Evolutionary conservation across 306 rosid genomes (phyloP).

Genomic region (Benincasa hispida): DNA sequence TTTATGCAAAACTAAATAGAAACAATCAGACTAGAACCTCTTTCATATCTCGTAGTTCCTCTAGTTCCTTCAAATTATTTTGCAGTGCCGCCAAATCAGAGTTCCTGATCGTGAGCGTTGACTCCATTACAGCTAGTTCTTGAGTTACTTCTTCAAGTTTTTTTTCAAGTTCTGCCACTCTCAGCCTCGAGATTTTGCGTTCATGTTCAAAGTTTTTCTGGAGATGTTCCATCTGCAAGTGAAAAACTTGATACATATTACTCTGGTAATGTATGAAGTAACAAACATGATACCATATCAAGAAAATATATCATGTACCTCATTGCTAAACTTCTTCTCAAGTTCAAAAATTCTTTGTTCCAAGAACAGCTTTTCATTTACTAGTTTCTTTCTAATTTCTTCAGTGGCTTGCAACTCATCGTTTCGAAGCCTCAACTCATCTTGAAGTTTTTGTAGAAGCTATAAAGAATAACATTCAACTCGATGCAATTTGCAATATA

Average conservation of each 20-base stretch:
- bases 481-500: neutral
- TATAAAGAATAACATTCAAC: conserved; percentile 13
- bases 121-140: conserved; percentile 40
- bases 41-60: conserved; percentile 93
- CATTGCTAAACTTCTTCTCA: conserved; percentile 51
- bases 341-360: conserved; percentile 42
- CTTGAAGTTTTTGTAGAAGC: conserved; percentile 51
- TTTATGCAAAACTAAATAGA: neutral
- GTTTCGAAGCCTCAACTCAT: conserved; percentile 47
- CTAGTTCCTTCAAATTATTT: conserved; percentile 65
- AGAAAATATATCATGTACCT: conserved; percentile 32
- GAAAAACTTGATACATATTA: conserved; percentile 9
- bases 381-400: conserved; percentile 46
- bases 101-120: conserved; percentile 46
- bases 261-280: conserved; percentile 5
- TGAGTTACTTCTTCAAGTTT: conserved; percentile 38
- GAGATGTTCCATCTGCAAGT: conserved; percentile 46
- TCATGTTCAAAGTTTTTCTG: conserved; percentile 49
- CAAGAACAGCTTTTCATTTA: conserved; percentile 40
- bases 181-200: conserved; percentile 37
- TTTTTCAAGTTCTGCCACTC: conserved; percentile 48
- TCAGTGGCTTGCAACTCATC: conserved; percentile 53
- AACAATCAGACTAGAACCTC: conserved; percentile 35
- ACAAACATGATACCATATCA: conserved; percentile 2
- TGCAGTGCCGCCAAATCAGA: conserved; percentile 49